These are phyloP conservation scores for Limtongia smithiae DNA, from an alignment of 805 yeast genomes.

Conservation along the genomic window DNA sequence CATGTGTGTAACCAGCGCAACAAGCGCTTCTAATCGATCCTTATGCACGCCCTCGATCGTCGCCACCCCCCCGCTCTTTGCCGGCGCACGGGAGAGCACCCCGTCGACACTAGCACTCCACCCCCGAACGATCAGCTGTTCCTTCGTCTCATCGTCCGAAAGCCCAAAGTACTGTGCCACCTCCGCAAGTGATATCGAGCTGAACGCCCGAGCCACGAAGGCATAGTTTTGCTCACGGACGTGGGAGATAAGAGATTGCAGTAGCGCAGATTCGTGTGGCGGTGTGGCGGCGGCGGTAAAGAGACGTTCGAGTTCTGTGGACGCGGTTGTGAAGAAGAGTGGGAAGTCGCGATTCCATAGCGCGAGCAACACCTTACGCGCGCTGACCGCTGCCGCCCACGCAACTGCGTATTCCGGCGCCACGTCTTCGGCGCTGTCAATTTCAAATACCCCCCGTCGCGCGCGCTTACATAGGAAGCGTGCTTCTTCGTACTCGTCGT, in stretches of 20 bases:
- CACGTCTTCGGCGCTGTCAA: not conserved
- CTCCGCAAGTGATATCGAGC: not conserved
- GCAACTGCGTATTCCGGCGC: not conserved
- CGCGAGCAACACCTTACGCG: not conserved
- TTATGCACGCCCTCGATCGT: too few species aligned
- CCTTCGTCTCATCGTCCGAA: not conserved
- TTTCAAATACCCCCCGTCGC: not conserved
- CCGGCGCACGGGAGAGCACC: too few species aligned
- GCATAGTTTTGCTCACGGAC: constrained; percentile 8
- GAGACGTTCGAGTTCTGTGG: not conserved
- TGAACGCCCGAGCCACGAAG: constrained; percentile 4
- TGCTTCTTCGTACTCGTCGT: constrained; percentile 10
- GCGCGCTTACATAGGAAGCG: constrained; percentile 2
- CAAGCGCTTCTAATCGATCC: too few species aligned
- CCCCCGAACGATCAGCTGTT: not conserved
- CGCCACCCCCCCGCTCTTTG: too few species aligned
- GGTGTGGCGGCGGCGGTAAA: not conserved
- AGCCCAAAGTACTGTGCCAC: constrained; percentile 7
- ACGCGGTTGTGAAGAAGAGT: not conserved
- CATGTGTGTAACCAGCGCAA: too few species aligned
- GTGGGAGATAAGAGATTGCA: not conserved
- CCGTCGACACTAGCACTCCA: constrained; percentile 4
- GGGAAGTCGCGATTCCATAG: not conserved
- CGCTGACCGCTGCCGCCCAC: not conserved
- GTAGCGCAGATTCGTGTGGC: not conserved